These are phyloP conservation scores for Reticulascus tulasneorum DNA, from an alignment of 2,329 filamentous ascomycete species.

Conservation along the genomic window DNA sequence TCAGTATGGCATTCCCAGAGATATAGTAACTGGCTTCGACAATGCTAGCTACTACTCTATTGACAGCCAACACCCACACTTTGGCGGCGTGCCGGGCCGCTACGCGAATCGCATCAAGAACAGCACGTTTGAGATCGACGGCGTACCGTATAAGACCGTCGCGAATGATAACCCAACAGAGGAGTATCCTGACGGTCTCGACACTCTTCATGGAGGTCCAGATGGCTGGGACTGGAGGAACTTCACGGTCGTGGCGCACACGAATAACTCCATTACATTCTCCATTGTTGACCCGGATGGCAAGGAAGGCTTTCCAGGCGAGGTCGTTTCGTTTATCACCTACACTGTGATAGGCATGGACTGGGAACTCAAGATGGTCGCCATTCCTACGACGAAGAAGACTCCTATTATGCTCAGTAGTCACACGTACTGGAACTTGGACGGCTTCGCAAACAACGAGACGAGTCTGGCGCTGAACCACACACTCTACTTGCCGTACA, in stretches of 20 bases:
- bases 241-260: constrained; percentile 70
- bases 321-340: constrained; percentile 70
- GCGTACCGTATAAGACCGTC: constrained; percentile 51
- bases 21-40: constrained; percentile 71
- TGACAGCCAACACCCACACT: constrained; percentile 65
- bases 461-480: constrained; percentile 65
- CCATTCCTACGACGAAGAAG: constrained; percentile 66
- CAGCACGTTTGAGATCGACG: constrained; percentile 66
- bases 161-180: constrained; percentile 60
- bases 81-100: constrained; percentile 68
- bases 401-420: constrained; percentile 79
- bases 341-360: constrained; percentile 64
- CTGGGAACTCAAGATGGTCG: constrained; percentile 72
- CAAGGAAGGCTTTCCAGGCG: constrained; percentile 73
- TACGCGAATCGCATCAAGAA: constrained; percentile 83
- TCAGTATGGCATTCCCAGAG: constrained; percentile 62
- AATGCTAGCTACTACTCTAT: constrained; percentile 67
- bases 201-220: constrained; percentile 67
- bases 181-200: constrained; percentile 46
- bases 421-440: constrained; percentile 78
- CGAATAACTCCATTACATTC: constrained; percentile 67
- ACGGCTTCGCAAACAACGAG: constrained; percentile 72
- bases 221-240: constrained; percentile 76
- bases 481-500: constrained; percentile 69
- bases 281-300: constrained; percentile 69